These are phyloP conservation scores for Saccharum officinarum DNA, from an alignment of 176 grass and related monocot species.

Conservation along the genomic window DNA sequence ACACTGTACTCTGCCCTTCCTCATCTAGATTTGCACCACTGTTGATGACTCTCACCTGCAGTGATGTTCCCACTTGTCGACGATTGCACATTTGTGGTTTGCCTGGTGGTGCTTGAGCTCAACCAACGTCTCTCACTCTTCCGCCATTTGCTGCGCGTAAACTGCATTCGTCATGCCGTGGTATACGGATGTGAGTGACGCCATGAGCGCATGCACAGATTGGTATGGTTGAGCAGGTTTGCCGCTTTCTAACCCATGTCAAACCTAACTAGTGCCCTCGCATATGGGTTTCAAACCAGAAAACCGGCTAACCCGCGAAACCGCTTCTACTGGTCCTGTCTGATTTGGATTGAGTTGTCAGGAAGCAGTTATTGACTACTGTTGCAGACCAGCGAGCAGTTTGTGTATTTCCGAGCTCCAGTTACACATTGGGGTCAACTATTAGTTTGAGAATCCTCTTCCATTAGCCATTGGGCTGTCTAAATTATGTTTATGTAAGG, in stretches of 20 bases:
- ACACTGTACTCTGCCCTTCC: too few relatives aligned
- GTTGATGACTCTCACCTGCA: too few relatives aligned
- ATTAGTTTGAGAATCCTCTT: neutral
- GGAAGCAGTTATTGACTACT: neutral
- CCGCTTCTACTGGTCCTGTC: too few relatives aligned
- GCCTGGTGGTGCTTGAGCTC: neutral
- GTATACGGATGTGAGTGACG: neutral
- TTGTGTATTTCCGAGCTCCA: neutral
- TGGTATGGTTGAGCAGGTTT: neutral
- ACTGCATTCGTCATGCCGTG: neutral
- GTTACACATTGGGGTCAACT: neutral
- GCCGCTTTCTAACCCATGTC: neutral
- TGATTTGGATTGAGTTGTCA: neutral
- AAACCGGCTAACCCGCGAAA: neutral
- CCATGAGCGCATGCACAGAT: neutral
- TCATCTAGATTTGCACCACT: too few relatives aligned
- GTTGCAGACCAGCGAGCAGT: neutral
- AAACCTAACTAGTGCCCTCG: neutral
- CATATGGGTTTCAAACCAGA: neutral
- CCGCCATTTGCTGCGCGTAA: too few relatives aligned
- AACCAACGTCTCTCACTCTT: neutral
- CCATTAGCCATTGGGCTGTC: neutral
- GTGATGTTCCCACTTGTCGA: too few relatives aligned
- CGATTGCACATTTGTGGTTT: neutral
- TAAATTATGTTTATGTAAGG: neutral